Evolutionary conservation across 148 eudicot species (phyloP), one percentile per base, ranked within the genome.

Genomic region (Vaccinium vitisidaea): DNA sequence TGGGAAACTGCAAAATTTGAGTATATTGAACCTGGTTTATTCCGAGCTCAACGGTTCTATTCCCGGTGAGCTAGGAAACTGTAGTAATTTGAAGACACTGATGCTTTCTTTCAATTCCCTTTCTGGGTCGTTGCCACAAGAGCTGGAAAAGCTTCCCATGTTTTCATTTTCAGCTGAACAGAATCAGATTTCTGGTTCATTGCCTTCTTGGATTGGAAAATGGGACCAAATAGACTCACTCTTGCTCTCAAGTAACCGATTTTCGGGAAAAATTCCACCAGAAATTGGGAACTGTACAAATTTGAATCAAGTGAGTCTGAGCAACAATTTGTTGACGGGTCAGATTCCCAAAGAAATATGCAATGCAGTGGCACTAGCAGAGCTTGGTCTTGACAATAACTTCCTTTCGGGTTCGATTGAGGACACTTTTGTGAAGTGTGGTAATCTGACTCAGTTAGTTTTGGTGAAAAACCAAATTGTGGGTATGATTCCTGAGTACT

Each of bases 51-150:
- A 88, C 59, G 92, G 93, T 71, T 87, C 89, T 19, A 87, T 91
- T 56, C 93, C 93, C 2, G 54, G 88, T 1, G 89, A 88, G 86
- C 89, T 91, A 10, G 93, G 93, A 25, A 89, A 82, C 16, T 91
- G 93, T 69, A 71, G 30, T 0, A 89, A 87, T 52, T 76, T 91
- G 80, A 89, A 77, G 39, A 81, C 90, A 2, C 30, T 91, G 63
- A 82, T 91, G 88, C 88, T 91, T 39, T 91, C 93, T 23, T 91
- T 91, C 71, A 91, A 91, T 79, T 88, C 79, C 0, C 87, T 91
- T 39, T 81, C 93, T 27, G 93, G 93, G 63, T 79, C 55, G 6
- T 84, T 91, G 81, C 91, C 93, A 13, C 80, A 86, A 50, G 90
- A 88, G 84, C 87, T 91, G 1, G 70, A 85, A 10, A 70, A 86